A percentile compares a stretch with the other conserved stretches of the same genome.
Conservation (phyloP, 495 filamentous ascomycete genomes). For the Lepidopterella palustris region DNA sequence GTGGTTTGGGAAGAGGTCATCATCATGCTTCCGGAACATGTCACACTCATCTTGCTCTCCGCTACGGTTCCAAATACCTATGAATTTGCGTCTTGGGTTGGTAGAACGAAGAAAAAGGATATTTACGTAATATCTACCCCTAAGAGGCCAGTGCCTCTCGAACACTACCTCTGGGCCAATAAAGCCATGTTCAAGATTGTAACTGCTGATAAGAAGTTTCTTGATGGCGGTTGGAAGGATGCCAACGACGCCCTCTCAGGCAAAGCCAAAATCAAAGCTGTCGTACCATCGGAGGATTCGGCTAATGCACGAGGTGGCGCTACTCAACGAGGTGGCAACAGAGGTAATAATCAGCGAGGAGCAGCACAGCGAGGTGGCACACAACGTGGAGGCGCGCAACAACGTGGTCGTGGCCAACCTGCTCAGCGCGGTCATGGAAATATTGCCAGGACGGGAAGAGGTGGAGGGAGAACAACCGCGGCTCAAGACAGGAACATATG, state of each 20-base stretch:
- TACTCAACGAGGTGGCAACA: conserved; percentile 35
- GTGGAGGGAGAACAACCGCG: conserved; percentile 73
- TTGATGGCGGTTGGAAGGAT: conserved; percentile 90
- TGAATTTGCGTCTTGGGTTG: conserved; percentile 98
- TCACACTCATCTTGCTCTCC: conserved; percentile 88
- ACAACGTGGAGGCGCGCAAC: conserved; percentile 46
- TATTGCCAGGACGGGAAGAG: conserved; percentile 79
- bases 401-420: conserved; percentile 51
- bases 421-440: conserved; percentile 63
- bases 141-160: conserved; percentile 88
- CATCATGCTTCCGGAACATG: conserved; percentile 97
- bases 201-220: conserved; percentile 79
- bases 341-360: conserved; percentile 46
- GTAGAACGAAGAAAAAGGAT: conserved; percentile 95
- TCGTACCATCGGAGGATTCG: conserved; percentile 40
- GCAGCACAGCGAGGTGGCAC: conserved; percentile 41
- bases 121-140: conserved; percentile 98
- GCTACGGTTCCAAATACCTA: conserved; percentile 96
- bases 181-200: conserved; percentile 94
- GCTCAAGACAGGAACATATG: conserved; percentile 95
- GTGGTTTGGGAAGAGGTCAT: conserved; percentile 99
- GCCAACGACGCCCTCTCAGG: conserved; percentile 78
- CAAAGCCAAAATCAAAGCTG: conserved; percentile 67
- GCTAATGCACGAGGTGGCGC: conserved; percentile 24
- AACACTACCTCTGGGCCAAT: conserved; percentile 92